Evolutionary conservation across 2,329 filamentous ascomycete genomes (phyloP).

Genomic region (Dactylonectria macrodidyma): DNA sequence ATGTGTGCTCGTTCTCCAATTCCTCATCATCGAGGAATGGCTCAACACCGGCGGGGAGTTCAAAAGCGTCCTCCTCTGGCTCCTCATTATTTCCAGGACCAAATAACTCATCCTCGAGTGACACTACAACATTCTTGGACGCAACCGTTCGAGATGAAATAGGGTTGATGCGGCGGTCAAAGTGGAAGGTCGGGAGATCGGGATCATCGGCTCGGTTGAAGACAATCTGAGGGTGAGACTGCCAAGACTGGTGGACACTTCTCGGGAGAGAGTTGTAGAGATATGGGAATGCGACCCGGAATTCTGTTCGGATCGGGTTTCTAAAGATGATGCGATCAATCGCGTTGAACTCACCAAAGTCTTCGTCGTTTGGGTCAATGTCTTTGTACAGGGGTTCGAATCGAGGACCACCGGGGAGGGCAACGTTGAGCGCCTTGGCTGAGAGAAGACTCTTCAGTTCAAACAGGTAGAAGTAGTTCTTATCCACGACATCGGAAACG

Average conservation of each 20-base stretch:
- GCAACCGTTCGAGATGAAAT: slow-evolving; percentile 96
- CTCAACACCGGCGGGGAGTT: slow-evolving; percentile 83
- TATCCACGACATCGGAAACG: slow-evolving; percentile 91
- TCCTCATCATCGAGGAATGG: slow-evolving; percentile 94
- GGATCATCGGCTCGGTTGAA: slow-evolving; percentile 91
- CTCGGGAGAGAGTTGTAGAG: slow-evolving; percentile 96
- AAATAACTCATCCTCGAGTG: slow-evolving; percentile 95
- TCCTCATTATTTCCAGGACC: slow-evolving; percentile 82
- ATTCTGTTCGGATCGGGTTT: slow-evolving; percentile 94
- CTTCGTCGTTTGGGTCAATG: slow-evolving; percentile 97
- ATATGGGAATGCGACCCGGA: slow-evolving; percentile 93
- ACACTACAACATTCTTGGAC: slow-evolving; percentile 92
- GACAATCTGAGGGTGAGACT: slow-evolving; percentile 93
- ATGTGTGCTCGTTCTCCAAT: slow-evolving; percentile 89
- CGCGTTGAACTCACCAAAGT: slow-evolving; percentile 99
- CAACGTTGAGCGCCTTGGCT: slow-evolving; percentile 96
- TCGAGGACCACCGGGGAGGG: slow-evolving; percentile 95
- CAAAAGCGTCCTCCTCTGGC: slow-evolving; percentile 85
- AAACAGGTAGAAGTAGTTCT: slow-evolving; percentile 99
- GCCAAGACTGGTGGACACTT: slow-evolving; percentile 94
- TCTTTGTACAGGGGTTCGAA: slow-evolving; percentile 99
- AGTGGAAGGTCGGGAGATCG: slow-evolving; percentile 95
- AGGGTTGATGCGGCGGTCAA: slow-evolving; percentile 97
- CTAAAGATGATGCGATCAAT: slow-evolving; percentile 99
- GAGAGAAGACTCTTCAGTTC: slow-evolving; percentile 95